A percentile compares a stretch with the other conserved stretches of the same genome.
Evolutionary conservation across 176 grass and related monocot genomes (phyloP).

Genomic region (Zea mays): Zm-B73-REFERENCE-NAM-5.0 NC_050099.1:180795501-180796000

Average conservation of each 20-base stretch:
- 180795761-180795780: background rate
- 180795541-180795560: background rate
- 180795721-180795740: background rate
- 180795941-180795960: no score
- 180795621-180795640: slow-evolving; percentile 15
- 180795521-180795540: background rate
- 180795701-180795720: background rate
- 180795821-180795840: slow-evolving; percentile 31
- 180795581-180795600: background rate
- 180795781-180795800: background rate
- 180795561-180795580: background rate
- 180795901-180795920: no score
- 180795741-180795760: background rate
- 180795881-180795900: no score
- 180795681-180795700: slow-evolving; percentile 1
- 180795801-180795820: background rate
- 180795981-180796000: no score
- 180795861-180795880: slow-evolving; percentile 60
- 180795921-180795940: no score
- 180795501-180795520: background rate
- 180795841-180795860: slow-evolving; percentile 45
- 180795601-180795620: background rate
- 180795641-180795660: slow-evolving; percentile 12
- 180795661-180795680: slow-evolving; percentile 7
- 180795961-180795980: no score